phyloP scores from a whole-genome alignment of 1,139 yeast species.

The Candida dubliniensis region DNA sequence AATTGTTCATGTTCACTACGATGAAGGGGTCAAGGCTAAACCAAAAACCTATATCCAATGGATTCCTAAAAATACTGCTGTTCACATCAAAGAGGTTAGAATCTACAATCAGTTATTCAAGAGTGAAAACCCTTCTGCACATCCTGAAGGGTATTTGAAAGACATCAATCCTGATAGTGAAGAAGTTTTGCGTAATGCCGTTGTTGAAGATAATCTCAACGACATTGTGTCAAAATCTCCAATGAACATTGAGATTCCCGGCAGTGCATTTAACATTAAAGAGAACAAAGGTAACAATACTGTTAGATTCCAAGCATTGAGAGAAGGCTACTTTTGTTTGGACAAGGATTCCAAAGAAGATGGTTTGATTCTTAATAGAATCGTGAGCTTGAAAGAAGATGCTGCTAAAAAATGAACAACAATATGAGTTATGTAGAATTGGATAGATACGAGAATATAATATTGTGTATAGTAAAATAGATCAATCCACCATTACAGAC shows the following conservation, averaged over 20 bases:
- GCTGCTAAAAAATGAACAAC: slow-evolving; percentile 2
- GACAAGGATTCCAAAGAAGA: slow-evolving; percentile 73
- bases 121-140: slow-evolving; percentile 85
- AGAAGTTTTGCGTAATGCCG: slow-evolving; percentile 59
- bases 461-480: too few species aligned
- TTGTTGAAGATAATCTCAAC: slow-evolving; percentile 76
- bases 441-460: too few species aligned
- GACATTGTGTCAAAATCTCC: slow-evolving; percentile 74
- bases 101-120: slow-evolving; percentile 85
- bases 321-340: slow-evolving; percentile 94
- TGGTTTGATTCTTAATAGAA: slow-evolving; percentile 75
- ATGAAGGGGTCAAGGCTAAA: slow-evolving; percentile 57
- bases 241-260: slow-evolving; percentile 65
- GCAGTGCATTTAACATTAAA: slow-evolving; percentile 68
- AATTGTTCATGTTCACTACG: slow-evolving; percentile 78
- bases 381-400: slow-evolving; percentile 86
- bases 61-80: slow-evolving; percentile 72
- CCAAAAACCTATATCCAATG: slow-evolving; percentile 97
- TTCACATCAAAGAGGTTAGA: slow-evolving; percentile 71
- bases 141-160: slow-evolving; percentile 83
- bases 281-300: slow-evolving; percentile 70
- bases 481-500: too few species aligned
- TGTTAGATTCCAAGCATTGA: slow-evolving; percentile 96
- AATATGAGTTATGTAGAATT: too few species aligned
- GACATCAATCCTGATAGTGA: slow-evolving; percentile 85